A percentile compares a stretch with the other conserved stretches of the same genome.
These are phyloP conservation scores for Mycena leptocephala DNA, from an alignment of 768 basidiomycete species.

Conservation along the genomic window DNA sequence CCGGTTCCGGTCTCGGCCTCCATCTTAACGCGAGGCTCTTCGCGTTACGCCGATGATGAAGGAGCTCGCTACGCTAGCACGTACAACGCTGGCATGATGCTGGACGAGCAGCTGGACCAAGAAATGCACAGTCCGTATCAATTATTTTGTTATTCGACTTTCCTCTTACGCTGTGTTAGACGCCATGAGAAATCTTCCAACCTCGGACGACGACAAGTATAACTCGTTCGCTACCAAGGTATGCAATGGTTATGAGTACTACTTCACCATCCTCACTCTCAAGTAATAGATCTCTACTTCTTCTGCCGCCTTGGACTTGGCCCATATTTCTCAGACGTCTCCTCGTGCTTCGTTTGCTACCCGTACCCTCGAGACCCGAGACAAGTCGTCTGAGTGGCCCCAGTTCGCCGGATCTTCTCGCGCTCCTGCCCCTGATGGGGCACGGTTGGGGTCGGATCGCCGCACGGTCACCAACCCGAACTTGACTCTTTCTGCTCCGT, in stretches of 20 bases:
- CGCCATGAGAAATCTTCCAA: conserved; percentile 90
- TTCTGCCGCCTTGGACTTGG: conserved; percentile 94
- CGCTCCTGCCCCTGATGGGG: conserved; percentile 66
- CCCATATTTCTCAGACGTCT: conserved; percentile 89
- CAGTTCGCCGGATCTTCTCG: conserved; percentile 82
- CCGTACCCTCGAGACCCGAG: conserved; percentile 71
- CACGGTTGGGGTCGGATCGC: conserved; percentile 71
- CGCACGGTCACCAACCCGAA: conserved; percentile 85
- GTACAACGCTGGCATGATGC: conserved; percentile 91
- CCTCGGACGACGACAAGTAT: conserved; percentile 92
- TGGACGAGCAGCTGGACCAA: conserved; percentile 94
- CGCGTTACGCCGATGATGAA: conserved; percentile 73
- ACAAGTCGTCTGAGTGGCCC: conserved; percentile 94
- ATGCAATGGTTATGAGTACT: conserved; percentile 33
- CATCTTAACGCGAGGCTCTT: conserved; percentile 66
- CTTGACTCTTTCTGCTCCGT: conserved; percentile 71
- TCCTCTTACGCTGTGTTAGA: conserved; percentile 61
- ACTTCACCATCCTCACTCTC: conserved; percentile 3
- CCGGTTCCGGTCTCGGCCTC: conserved; percentile 69
- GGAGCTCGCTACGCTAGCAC: conserved; percentile 72
- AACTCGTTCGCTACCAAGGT: conserved; percentile 79
- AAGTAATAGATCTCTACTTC: conserved; percentile 80
- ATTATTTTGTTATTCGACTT: conserved; percentile 9
- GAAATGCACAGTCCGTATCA: conserved; percentile 90
- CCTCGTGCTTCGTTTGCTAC: conserved; percentile 72